Base-by-base conservation (phyloP, 2,329 filamentous ascomycete genomes). In the Trichoderma sp. region DNA sequence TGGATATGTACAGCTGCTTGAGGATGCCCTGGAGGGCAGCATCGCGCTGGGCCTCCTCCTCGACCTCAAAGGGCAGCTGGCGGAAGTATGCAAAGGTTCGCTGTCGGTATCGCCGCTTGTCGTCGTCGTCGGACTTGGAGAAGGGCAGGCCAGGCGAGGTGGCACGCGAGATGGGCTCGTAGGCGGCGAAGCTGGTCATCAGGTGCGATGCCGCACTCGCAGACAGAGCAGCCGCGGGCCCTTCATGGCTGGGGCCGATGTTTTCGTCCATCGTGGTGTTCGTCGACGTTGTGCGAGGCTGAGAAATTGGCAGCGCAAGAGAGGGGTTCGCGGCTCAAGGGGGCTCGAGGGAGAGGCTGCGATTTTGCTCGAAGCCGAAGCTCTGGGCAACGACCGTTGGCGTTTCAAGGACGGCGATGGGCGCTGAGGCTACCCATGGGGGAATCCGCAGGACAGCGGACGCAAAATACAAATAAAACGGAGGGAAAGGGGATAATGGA, bases 61-160 rank as follows among this genome's bases (percentile, higher is more conserved):
- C 97, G 70, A 95, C 91, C 71, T 90, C 84, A 79, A 98, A 99
- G 43, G 97, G 97, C 65, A 99, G 88, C 79, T 96, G 92, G 76
- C 91, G 88, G 81, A 95, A 94, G 85, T 99, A 99, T 73, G 93
- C 94, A 80, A 96, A 99, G 32, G 96, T 98, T 73, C 96, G 90
- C 43, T 94, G 93, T 66, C 95, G 91, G 80, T 94, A 93, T 75
- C 92, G 86, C 80, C 88, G 88, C 80, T 85, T 85, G 78, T 88
- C 84, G 73, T 87, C 82, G 74, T 87, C 85, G 74, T 85, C 82
- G 47, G 80, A 77, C 76, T 84, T 83, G 43, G 83, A 82, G 76
- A 85, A 88, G 75, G 87, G 88, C 76, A 87, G 82, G 73, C 93
- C 94, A 3, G 95, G 95, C 2, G 94, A 95, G 57, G 94, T 96